Evolutionary conservation across 192 early-diverging fungal genomes (phyloP).

Genomic region (Linnemannia zychae): DNA sequence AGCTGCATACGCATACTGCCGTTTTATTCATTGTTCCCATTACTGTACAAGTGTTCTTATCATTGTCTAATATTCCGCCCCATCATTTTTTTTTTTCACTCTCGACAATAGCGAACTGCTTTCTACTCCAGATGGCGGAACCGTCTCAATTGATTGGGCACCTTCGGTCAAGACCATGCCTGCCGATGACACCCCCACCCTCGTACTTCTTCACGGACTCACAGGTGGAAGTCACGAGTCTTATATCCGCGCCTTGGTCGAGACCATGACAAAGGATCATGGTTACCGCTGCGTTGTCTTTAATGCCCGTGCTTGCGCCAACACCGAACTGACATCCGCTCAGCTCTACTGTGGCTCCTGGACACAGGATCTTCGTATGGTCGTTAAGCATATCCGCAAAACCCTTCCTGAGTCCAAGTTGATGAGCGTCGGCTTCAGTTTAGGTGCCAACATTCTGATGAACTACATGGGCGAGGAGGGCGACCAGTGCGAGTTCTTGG

Average conservation of each 20-base stretch:
- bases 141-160: conserved; percentile 90
- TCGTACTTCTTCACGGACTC: conserved; percentile 90
- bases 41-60: background rate
- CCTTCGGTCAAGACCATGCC: conserved; percentile 69
- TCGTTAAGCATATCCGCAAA: conserved; percentile 68
- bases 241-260: conserved; percentile 85
- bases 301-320: conserved; percentile 93
- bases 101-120: conserved; percentile 68
- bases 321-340: conserved; percentile 80
- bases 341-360: conserved; percentile 87
- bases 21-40: background rate
- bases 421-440: conserved; percentile 88
- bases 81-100: background rate
- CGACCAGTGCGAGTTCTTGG: conserved; percentile 78
- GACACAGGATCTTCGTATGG: conserved; percentile 83
- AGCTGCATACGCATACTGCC: background rate
- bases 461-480: conserved; percentile 92
- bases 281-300: conserved; percentile 85
- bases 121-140: conserved; percentile 85
- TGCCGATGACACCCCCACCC: conserved; percentile 75
- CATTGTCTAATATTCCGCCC: background rate
- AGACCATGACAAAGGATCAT: conserved; percentile 70
- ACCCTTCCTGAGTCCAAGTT: conserved; percentile 73
- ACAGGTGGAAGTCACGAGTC: conserved; percentile 94
- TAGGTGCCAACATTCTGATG: conserved; percentile 93